phyloP scores from a whole-genome alignment of 352 stramenopile genomes.

The Pythium biforme region DNA sequence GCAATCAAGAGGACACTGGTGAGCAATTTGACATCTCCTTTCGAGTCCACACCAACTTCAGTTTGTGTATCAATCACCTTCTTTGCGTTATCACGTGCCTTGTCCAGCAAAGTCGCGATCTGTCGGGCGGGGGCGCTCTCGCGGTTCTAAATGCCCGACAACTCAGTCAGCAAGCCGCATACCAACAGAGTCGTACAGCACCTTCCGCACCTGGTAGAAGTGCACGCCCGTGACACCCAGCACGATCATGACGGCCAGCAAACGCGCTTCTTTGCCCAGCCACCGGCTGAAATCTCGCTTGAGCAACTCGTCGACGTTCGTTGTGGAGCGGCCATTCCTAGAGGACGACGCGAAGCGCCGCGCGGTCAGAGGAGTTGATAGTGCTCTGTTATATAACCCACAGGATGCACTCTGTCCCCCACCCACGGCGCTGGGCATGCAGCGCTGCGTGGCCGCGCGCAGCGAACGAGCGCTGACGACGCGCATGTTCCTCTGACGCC shows the following conservation, averaged over 20 bases:
- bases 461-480: no score
- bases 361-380: not conserved
- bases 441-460: not conserved
- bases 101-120: conserved; percentile 47
- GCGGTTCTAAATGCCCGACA: conserved; percentile 40
- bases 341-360: conserved; percentile 11
- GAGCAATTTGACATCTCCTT: no score
- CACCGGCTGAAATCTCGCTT: conserved; percentile 68
- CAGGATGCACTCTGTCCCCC: not conserved
- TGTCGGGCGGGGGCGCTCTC: conserved; percentile 54
- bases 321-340: conserved; percentile 1
- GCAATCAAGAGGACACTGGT: no score
- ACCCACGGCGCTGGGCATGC: not conserved
- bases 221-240: conserved; percentile 53
- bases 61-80: conserved; percentile 34
- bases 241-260: conserved; percentile 47
- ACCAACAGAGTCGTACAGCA: not conserved
- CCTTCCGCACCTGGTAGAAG: conserved; percentile 57
- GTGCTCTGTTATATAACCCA: not conserved
- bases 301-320: conserved; percentile 38
- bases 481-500: conserved; percentile 2
- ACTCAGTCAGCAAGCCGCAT: not conserved
- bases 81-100: conserved; percentile 46
- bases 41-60: no score
- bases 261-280: conserved; percentile 44